These are phyloP conservation scores for Neocatenulostroma microsporum DNA, from an alignment of 2,329 filamentous ascomycete species.

Conservation along the genomic window DNA sequence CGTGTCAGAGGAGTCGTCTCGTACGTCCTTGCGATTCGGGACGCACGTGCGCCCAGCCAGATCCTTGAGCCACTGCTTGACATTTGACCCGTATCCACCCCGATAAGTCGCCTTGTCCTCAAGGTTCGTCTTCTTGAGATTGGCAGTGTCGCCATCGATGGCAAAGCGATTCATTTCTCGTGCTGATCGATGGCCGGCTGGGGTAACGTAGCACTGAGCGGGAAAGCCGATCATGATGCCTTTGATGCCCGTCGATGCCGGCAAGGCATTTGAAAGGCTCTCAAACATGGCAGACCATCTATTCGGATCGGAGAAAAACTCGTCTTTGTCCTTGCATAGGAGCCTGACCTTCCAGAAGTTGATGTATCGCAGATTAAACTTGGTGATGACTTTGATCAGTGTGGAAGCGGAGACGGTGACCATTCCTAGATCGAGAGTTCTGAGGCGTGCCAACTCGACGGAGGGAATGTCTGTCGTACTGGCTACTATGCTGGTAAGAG, in stretches of 20 bases:
- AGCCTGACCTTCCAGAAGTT: slow-evolving; percentile 18
- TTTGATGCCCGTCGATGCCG: neutral
- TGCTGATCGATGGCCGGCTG: neutral
- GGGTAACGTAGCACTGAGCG: neutral
- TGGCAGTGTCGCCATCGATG: neutral
- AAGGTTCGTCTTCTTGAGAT: neutral
- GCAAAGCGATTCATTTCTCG: neutral
- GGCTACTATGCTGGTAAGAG: neutral
- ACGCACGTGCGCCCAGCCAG: neutral
- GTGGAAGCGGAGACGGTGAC: slow-evolving; percentile 2
- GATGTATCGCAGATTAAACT: slow-evolving; percentile 16
- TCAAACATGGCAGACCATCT: slow-evolving; percentile 1
- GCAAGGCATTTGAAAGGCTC: neutral
- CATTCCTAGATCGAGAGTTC: slow-evolving; percentile 17
- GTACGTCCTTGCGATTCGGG: neutral
- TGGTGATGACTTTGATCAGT: slow-evolving; percentile 14
- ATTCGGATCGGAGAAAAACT: neutral
- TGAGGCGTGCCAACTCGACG: slow-evolving; percentile 10
- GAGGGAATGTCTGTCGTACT: slow-evolving; percentile 2
- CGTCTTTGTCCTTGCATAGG: neutral
- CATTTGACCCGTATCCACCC: slow-evolving; percentile 1
- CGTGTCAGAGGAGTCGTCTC: neutral
- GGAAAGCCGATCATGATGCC: neutral
- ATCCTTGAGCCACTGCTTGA: slow-evolving; percentile 5
- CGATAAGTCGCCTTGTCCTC: neutral